Evolutionary conservation across 2,329 filamentous ascomycete species (phyloP).

Genomic region (Aspergillus fumigatus): DNA sequence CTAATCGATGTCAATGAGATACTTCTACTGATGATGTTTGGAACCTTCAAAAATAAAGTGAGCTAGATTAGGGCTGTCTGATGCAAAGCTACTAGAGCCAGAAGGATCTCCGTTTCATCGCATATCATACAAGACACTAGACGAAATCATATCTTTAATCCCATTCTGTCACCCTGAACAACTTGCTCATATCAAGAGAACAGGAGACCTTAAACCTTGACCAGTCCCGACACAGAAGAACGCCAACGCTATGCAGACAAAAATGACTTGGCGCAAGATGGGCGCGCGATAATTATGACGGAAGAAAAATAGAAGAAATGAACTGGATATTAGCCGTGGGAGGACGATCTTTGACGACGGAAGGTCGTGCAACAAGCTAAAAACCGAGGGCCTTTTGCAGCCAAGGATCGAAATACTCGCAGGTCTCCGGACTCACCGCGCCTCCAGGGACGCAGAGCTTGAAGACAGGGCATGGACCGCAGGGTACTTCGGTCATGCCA

Average conservation of each 20-base stretch:
- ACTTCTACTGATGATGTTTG: too few species aligned
- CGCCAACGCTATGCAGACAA: conserved; percentile 39
- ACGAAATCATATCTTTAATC: background rate
- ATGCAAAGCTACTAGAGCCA: background rate
- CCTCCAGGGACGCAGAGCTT: conserved; percentile 87
- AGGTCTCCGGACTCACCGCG: conserved; percentile 82
- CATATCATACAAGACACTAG: background rate
- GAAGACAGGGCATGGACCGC: conserved; percentile 88
- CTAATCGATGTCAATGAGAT: too few species aligned
- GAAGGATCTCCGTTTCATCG: background rate
- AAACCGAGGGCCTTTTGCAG: conserved; percentile 46
- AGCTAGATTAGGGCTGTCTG: background rate
- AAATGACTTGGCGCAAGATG: conserved; percentile 10
- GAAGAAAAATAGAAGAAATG: conserved; percentile 2
- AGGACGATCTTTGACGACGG: background rate
- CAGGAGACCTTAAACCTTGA: conserved; percentile 2
- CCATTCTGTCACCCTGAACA: background rate
- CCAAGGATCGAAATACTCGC: conserved; percentile 89
- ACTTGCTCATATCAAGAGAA: conserved; percentile 6
- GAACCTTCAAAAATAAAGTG: too few species aligned
- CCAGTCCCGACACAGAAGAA: conserved; percentile 20
- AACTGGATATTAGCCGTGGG: background rate
- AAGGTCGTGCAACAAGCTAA: conserved; percentile 12
- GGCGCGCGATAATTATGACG: conserved; percentile 11
- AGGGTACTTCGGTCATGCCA: conserved; percentile 82